Base-by-base conservation (phyloP, 495 filamentous ascomycete species). In the Podospora conica region DNA sequence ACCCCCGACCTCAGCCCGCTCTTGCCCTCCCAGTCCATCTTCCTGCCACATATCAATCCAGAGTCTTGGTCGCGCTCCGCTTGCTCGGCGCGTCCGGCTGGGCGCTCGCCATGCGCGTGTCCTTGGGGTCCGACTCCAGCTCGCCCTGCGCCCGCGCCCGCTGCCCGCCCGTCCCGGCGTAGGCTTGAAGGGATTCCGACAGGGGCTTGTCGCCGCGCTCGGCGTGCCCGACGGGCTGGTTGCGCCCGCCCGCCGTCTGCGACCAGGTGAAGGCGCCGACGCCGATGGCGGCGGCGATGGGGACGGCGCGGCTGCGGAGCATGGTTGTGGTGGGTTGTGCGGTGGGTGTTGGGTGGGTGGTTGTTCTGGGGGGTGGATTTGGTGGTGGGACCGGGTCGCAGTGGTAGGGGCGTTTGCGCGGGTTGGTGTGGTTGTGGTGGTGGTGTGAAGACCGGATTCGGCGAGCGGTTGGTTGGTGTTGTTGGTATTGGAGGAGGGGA, bases 231-330 rank as follows among this genome's bases (percentile, higher is more conserved):
- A 65, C 66, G 12, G 73, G 71, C 63, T 75, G 71, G 55, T 66
- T 64, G 12, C 29, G 40, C n/a, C 65, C 73, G 40, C 73, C 73
- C 18, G 58, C 64, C 22, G 73, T 75, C n/a, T 53, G 33, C 63
- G 64, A 75, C 9, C 63, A 61, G n/a, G 74, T 58, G 23, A 68
- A 58, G 53, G 61, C 59, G 53, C 65, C 63, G 59, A 75, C 3
- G 48, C 29, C 71, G 3, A 48, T 56, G 1, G 56, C 66, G 27
- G 67, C 48, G 54, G 65, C 10, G 23, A 72, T 21, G 1, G 73
- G 70, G n/a, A 55, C 59, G 12, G 63, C 62, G 68, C 70, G 73
- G 55, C 28, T n/a, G 56, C 62, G 31, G 48, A 70, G 28, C 58
- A 71, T 63, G 20, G 8, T 22, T 25, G 61, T 63, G 20, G 8